Evolutionary conservation across 2,329 filamentous ascomycete species (phyloP), one percentile per base, ranked within the genome.

Genomic region (Epichloe glyceriae): DNA sequence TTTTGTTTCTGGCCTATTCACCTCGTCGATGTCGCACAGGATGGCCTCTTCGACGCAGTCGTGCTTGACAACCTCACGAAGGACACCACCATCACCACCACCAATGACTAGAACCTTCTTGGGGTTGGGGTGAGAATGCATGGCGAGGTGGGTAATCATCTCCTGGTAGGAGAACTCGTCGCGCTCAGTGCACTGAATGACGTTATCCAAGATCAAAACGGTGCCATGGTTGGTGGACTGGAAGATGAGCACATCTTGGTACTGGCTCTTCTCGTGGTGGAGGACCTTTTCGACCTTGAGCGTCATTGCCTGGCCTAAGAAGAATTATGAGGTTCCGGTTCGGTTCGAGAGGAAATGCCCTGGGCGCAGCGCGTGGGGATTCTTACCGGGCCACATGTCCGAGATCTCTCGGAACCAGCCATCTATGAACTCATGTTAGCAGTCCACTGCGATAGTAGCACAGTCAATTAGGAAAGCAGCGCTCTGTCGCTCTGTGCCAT

Each of bases 141-240:
- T 88, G 73, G 89, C 93, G 60, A 98, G 80, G 74, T 98, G 89
- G 61, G 91, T 90, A 73, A 98, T 98, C 93, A 98, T 98, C 81
- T 98, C 93, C 79, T 98, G 93, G 82, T 95, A 95, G 62, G 90
- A 88, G 79, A 97, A 98, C 77, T 98, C 93, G 67, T 98, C 89
- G 59, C 91, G 85, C 82, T 98, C 93, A 61, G 93, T 97, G 80
- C 84, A 89, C 75, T 98, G 93, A 71, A 98, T 95, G 68, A 96
- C 93, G 69, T 97, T 97, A 80, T 98, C 93, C 60, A 98, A 82
- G 56, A 98, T 91, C 53, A 98, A 80, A 55, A 97, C 91, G 66
- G 83, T 95, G 70, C 93, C 93, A 71, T 97, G 86, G 79, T 97
- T 83, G 75, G 85, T 95, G 62, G 88, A 95, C 79, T 98, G 86